Evolutionary conservation across 23 red algal genomes (phyloP), one percentile per base, ranked within the genome.

Genomic region (Gracilariopsis chorda): DNA sequence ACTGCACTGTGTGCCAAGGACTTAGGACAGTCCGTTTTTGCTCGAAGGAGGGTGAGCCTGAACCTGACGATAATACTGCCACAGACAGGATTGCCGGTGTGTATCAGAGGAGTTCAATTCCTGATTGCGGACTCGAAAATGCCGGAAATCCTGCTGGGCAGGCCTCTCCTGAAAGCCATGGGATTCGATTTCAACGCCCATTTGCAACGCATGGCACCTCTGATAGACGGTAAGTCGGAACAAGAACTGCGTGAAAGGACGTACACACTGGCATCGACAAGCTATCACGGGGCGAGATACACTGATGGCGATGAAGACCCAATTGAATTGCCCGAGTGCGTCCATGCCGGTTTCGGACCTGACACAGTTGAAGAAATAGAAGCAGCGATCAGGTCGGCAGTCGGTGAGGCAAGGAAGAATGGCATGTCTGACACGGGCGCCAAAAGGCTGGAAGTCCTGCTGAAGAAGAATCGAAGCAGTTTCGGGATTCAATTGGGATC

Each of bases 111-210:
- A 4, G 49, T 57, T 28, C 4, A 48, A 9, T 80, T 51, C 17
- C 46, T 52, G 46, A 23, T 80, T 17, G 75, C 35, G 24, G 75
- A 80, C 24, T 19, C 49, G 33, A 7, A 80, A 53, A 53, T 80
- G 14, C 12, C 17, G 13, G 62, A 69, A 30, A 30, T 70, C 24
- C 43, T 80, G 21, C 43, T 55, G 16, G 43, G 0, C 37, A 0
- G 43, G 10, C 75, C 75, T 24, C 49, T 80, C 1, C 49, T 80
- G 27, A 56, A 80, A 8, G 49, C 0, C 10, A 20, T 80, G 43
- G 46, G 75, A 29, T 80, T 80, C 45, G 56, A 80, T 24, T 48
- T 80, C 23, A 48, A 80, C 12, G 25, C 75, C 49, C 75, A 80
- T 39, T 25, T 80, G 75, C 44, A 12, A 0, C 49, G 45, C 23